Conservation (phyloP, 805 yeast species). For the Teunomyces pallodes region DNA sequence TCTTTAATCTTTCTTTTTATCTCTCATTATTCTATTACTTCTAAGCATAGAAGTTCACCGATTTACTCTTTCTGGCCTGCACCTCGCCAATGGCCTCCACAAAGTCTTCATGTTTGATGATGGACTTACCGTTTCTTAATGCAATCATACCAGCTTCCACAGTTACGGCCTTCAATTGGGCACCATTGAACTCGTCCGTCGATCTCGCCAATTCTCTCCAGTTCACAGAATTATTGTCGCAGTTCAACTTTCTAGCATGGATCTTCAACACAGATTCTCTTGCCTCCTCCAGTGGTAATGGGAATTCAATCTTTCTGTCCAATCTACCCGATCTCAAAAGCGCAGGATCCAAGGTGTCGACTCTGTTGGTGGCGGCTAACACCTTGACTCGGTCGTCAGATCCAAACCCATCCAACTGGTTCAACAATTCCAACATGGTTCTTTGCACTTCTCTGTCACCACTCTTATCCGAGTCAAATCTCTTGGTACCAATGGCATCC, state of each 20-base stretch:
- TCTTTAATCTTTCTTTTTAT: neutral
- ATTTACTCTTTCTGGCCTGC: constrained; percentile 93
- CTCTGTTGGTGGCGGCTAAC: constrained; percentile 96
- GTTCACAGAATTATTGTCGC: constrained; percentile 79
- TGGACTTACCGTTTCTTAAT: constrained; percentile 85
- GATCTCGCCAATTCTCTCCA: constrained; percentile 98
- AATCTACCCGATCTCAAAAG: constrained; percentile 96
- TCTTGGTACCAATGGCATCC: constrained; percentile 46
- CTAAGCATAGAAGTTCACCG: constrained; percentile 93
- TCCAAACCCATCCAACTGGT: constrained; percentile 84
- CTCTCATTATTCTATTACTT: neutral
- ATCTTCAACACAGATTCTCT: constrained; percentile 95
- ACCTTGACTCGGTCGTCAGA: constrained; percentile 97
- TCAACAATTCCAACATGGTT: constrained; percentile 49
- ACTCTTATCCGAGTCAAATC: constrained; percentile 45
- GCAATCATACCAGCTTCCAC: constrained; percentile 99
- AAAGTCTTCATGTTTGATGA: constrained; percentile 94
- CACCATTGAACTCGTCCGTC: constrained; percentile 98
- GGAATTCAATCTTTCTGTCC: constrained; percentile 97
- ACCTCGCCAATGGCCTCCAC: constrained; percentile 98
- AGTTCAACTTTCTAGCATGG: constrained; percentile 95
- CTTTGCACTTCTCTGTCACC: constrained; percentile 49
- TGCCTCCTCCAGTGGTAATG: constrained; percentile 95
- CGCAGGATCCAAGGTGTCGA: constrained; percentile 99
- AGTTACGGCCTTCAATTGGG: constrained; percentile 96